Base-by-base conservation (phyloP, 139 green algal genomes). In the Closterium sp. region DNA sequence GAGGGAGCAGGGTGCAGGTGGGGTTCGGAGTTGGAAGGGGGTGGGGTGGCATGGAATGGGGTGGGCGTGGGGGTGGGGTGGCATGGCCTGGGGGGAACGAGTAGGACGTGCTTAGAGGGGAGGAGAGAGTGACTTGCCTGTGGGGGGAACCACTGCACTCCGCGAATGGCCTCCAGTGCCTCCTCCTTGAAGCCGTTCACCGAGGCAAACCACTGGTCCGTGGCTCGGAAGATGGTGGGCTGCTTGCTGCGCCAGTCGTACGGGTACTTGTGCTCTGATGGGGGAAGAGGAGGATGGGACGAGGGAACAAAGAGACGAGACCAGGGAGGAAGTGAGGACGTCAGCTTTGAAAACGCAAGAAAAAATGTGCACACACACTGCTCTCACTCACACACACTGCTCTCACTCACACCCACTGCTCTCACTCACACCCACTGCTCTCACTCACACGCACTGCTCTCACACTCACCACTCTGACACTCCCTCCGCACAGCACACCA, bases 171-270 rank as follows among this genome's bases (percentile, higher is more conserved):
- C n/a, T 95, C 91, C 30, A 98, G 89, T 3, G 97, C 97, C 9
- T 95, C 94, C 31, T 95, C 70, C 19, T 95, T 92, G 95, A 99
- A 99, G 27, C 97, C 97, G 38, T 98, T 96, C 85, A 99, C 96
- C 0, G 97, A 97, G 0, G 96, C 97, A 96, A 98, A 98, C 96
- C 97, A 98, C 96, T 99, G 98, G 93, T 97, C 95, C 19, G 98
- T 99, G 87, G 98, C 97, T 27, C 98, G 96, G 95, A 99, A 99
- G 94, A 99, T 99, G 0, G 96, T 99, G 6, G 98, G 98, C 94
- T 99, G 98, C 96, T 99, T 99, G 45, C 98, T 99, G 50, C 98
- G 96, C 98, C 98, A 99, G 96, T 99, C 98, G 94, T 99, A 99
- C 1, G 98, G 98, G 95, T 99, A 99, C 96, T 99, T 99, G 97